phyloP scores from a whole-genome alignment of 805 yeast genomes.

The Ogataea minuta region DNA sequence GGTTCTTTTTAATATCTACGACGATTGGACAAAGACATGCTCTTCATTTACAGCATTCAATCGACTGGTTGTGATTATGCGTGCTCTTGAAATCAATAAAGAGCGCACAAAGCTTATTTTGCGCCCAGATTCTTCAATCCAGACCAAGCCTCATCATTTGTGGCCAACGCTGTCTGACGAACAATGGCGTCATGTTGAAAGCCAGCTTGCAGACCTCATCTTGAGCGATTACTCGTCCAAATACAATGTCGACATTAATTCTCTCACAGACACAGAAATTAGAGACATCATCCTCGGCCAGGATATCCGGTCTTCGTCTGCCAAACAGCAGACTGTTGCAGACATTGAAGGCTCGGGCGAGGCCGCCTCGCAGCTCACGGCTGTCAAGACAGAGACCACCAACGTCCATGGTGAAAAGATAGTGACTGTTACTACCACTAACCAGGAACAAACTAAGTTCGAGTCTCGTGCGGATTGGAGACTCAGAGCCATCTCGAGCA shows the following conservation, averaged over 20 bases:
- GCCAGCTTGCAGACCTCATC: conserved; percentile 83
- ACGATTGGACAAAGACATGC: conserved; percentile 84
- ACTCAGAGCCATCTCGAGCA: conserved; percentile 74
- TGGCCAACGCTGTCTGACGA: conserved; percentile 92
- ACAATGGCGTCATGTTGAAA: conserved; percentile 90
- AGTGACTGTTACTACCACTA: conserved; percentile 87
- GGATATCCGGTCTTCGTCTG: conserved; percentile 87
- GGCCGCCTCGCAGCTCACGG: conserved; percentile 53
- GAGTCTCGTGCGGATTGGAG: conserved; percentile 91
- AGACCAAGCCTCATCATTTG: conserved; percentile 73
- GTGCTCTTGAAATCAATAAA: conserved; percentile 76
- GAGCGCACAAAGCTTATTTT: conserved; percentile 75
- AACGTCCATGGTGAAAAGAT: conserved; percentile 97
- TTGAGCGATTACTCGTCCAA: conserved; percentile 80
- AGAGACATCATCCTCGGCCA: conserved; percentile 94
- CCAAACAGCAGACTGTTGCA: conserved; percentile 78
- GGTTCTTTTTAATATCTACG: conserved; percentile 87
- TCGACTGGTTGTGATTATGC: conserved; percentile 72
- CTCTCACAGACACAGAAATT: conserved; percentile 89
- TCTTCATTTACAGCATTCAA: conserved; percentile 95
- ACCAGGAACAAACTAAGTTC: conserved; percentile 82
- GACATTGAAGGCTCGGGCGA: conserved; percentile 58
- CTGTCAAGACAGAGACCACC: conserved; percentile 76
- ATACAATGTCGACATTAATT: conserved; percentile 79
- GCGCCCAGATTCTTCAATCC: conserved; percentile 68